phyloP scores from a whole-genome alignment of 1,139 yeast genomes.

The Magnusiomyces ingens region DNA sequence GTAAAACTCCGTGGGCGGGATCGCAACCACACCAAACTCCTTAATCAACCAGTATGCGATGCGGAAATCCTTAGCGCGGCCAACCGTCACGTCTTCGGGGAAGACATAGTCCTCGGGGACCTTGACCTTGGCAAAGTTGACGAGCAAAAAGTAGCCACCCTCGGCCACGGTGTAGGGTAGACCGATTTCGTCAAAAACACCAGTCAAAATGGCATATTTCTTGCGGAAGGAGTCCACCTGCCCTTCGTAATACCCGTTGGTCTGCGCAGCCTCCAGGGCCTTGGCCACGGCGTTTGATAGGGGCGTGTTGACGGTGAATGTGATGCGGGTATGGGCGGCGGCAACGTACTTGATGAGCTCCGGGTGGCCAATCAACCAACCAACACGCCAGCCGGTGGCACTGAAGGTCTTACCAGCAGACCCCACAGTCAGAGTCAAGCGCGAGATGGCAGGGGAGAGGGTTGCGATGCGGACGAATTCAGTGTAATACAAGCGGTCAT shows the following conservation, averaged over 20 bases:
- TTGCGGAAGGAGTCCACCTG: constrained; percentile 60
- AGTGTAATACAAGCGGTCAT: constrained; percentile 76
- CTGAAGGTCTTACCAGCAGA: constrained; percentile 97
- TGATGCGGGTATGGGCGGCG: constrained; percentile 88
- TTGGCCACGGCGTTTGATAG: constrained; percentile 85
- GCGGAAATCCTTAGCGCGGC: constrained; percentile 77
- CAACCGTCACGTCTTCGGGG: constrained; percentile 58
- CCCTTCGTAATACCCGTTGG: constrained; percentile 57
- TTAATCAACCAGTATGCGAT: constrained; percentile 88
- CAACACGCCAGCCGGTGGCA: constrained; percentile 98
- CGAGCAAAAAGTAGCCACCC: constrained; percentile 89
- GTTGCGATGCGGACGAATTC: constrained; percentile 80
- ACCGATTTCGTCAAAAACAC: constrained; percentile 76
- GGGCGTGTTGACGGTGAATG: constrained; percentile 88
- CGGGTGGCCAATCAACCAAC: constrained; percentile 89
- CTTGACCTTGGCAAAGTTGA: constrained; percentile 73
- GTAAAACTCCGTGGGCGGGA: constrained; percentile 93
- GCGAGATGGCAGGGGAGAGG: constrained; percentile 67
- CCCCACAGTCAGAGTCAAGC: constrained; percentile 82
- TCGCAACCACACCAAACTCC: constrained; percentile 90
- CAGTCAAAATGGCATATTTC: constrained; percentile 66
- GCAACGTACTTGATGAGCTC: constrained; percentile 73
- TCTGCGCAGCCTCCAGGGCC: constrained; percentile 58
- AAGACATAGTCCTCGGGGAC: constrained; percentile 64
- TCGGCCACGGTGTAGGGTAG: constrained; percentile 85